Evolutionary conservation across 805 yeast species (phyloP), one percentile per base, ranked within the genome.

Genomic region (Komagataella phaffii): DNA sequence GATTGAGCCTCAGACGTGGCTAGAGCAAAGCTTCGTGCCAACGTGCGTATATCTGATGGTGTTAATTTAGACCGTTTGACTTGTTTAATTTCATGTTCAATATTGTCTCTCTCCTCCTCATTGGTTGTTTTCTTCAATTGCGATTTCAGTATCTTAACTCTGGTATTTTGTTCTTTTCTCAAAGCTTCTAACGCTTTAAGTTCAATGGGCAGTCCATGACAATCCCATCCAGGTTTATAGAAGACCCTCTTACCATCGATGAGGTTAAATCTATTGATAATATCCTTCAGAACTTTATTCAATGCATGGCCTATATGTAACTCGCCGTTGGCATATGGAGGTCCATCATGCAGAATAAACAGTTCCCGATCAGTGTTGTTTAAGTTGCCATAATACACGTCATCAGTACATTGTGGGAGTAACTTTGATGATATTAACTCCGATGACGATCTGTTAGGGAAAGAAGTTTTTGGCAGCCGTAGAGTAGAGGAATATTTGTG

Each of bases 141-240:
- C 48, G 58, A 63, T 57, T 60, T 61, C 46, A 62, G 48, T 49
- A 57, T 49, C 56, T 68, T 68, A 55, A 62, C 64, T 49, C 56
- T 51, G 49, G 58, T 58, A 10, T 56, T 60, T 49, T 62, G 51
- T 52, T 57, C 54, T 60, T 64, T 60, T 57, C 70, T 48, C 65
- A 65, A 54, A 67, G 75, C 58, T 65, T 76, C 64, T 19, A 88
- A 65, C 0, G 95, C 95, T 59, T 89, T 90, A 62, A 88, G 72
- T 65, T 93, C 99, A 55, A 93, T 93, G 1, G 99, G 99, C 44
- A 93, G 70, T 0, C 99, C 99, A 68, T 93, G 99, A 62, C 99
- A 93, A 64, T 93, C 99, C 98, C 99, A 93, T 0, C 99, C 99
- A 0, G 98, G 96, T 46, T 75, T 74, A 60, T 87, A 93, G 50